Evolutionary conservation across 2,329 filamentous ascomycete genomes (phyloP), one percentile per base, ranked within the genome.

Genomic region (Fusarium tupiense): DNA sequence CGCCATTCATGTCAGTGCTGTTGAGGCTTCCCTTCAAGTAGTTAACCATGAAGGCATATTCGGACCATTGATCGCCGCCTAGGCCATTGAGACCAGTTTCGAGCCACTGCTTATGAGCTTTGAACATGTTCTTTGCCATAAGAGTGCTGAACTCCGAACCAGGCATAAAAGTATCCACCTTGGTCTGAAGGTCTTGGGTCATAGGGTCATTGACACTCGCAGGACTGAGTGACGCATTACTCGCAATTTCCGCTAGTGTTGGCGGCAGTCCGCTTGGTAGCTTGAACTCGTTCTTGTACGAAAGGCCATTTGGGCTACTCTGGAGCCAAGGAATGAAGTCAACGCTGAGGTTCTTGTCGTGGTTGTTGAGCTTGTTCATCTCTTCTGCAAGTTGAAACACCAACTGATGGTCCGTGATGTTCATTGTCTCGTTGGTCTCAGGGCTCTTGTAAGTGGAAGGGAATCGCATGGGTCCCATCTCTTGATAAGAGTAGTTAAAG

Each of bases 51-150:
- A 69, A 69, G 1, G 66, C 66, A 8, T 64, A 69, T 8, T 69
- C 64, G 0, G 66, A 69, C 64, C 64, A 69, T 4, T 69, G 66
- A 8, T 69, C 66, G 4, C 66, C 66, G 0, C 66, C 66, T 0
- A 69, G 64, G 0, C 66, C 66, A 1, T 69, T 69, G 0, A 69
- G 35, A 1, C 66, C 66, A 3, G 64, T 69, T 13, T 69, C 64
- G 0, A 69, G 64, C 64, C 64, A 69, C 13, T 69, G 64, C 6
- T 69, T 69, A 29, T 69, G 66, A 3, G 66, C 66, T 0, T 64
- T 69, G 38, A 44, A 69, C 66, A 69, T 69, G 29, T 69, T 69
- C 3, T 50, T 69, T 3, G 66, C 64, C 66, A 69, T 69, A 0
- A 69, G 64, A 5, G 64, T 69, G 17, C 64, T 69, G 4, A 69